A percentile compares a stretch with the other conserved stretches of the same genome.
Conservation (phyloP, 257 asterid genomes). For the Orobanche coerulescens region DNA sequence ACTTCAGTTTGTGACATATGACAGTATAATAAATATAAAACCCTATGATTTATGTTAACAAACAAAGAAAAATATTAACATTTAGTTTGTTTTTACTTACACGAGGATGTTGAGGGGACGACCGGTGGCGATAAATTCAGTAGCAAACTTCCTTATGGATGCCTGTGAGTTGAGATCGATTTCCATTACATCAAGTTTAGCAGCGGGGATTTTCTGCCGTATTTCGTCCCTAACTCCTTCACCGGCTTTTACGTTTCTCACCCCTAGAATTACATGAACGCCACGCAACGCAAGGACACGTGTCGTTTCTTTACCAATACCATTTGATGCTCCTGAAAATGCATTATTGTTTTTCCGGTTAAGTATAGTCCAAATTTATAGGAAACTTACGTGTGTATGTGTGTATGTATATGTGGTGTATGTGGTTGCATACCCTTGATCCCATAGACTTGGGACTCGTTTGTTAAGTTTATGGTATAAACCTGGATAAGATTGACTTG, state of each 20-base stretch:
- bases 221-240: background rate
- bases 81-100: background rate
- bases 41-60: background rate
- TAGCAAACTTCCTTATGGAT: background rate
- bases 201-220: background rate
- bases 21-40: background rate
- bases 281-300: slow-evolving; percentile 3
- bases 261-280: background rate
- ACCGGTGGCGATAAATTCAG: background rate
- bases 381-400: too few species aligned
- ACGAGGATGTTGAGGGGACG: background rate
- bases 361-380: too few species aligned
- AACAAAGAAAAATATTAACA: too few species aligned
- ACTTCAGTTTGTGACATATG: background rate
- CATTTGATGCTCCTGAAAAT: slow-evolving; percentile 14
- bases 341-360: too few species aligned
- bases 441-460: too few species aligned
- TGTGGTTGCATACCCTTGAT: too few species aligned
- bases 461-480: too few species aligned
- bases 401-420: too few species aligned
- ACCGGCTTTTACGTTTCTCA: background rate
- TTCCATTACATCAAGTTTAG: background rate
- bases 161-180: slow-evolving; percentile 2
- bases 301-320: slow-evolving; percentile 1
- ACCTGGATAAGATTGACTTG: too few species aligned